Percentiles rank a stretch among this genome's conserved stretches.
These are phyloP conservation scores for Fusarium secorum DNA, from an alignment of 2,329 filamentous ascomycete genomes.

Conservation along the genomic window DNA sequence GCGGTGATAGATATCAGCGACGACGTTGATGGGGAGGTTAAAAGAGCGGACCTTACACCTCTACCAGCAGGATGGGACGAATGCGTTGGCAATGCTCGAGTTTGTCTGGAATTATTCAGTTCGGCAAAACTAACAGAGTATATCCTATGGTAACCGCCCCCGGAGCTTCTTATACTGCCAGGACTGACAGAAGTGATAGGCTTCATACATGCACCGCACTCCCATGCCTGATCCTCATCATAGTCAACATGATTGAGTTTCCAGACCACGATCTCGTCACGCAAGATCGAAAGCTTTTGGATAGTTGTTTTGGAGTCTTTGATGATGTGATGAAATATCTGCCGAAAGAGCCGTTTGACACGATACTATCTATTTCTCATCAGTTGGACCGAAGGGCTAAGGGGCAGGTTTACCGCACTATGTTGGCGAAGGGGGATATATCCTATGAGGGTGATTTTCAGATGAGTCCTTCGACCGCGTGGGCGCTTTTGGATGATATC, in stretches of 20 bases:
- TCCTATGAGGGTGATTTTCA: neutral
- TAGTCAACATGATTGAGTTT: slow-evolving; percentile 36
- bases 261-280: slow-evolving; percentile 5
- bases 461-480: slow-evolving; percentile 15
- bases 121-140: slow-evolving; percentile 20
- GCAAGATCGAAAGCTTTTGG: slow-evolving; percentile 12
- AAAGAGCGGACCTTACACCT: slow-evolving; percentile 16
- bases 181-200: neutral
- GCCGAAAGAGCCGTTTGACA: neutral
- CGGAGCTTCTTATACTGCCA: rapidly evolving
- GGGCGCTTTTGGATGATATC: slow-evolving; percentile 23
- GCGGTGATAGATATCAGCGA: slow-evolving; percentile 28
- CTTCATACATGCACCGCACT: slow-evolving; percentile 27
- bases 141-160: slow-evolving; percentile 6
- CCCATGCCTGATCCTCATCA: slow-evolving; percentile 22
- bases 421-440: neutral
- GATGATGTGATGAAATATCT: neutral
- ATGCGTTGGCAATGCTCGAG: slow-evolving; percentile 20
- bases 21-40: slow-evolving; percentile 10
- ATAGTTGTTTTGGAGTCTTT: slow-evolving; percentile 5
- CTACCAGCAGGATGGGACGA: slow-evolving; percentile 26
- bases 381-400: slow-evolving; percentile 27
- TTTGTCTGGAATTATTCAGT: slow-evolving; percentile 19
- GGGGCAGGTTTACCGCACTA: slow-evolving; percentile 17
- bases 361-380: slow-evolving; percentile 16